Percentiles rank a stretch among this genome's conserved stretches.
These are phyloP conservation scores for Neofusicoccum cordaticola DNA, from an alignment of 2,329 filamentous ascomycete genomes.

Conservation along the genomic window DNA sequence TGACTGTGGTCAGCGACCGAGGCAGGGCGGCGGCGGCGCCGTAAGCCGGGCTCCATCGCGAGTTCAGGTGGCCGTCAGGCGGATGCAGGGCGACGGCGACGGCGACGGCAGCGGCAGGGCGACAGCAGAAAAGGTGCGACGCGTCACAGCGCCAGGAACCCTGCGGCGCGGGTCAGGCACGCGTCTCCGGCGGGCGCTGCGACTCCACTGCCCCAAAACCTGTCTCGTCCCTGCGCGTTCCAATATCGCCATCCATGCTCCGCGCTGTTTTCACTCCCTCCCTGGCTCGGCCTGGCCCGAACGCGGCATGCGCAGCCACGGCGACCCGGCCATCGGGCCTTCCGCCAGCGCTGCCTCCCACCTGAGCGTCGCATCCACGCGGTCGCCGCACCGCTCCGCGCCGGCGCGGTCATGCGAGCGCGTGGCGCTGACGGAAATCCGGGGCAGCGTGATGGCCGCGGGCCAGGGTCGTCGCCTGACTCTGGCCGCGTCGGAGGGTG, in stretches of 20 bases:
- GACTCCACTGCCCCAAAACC: neutral
- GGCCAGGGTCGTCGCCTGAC: conserved; percentile 6
- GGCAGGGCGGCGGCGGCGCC: neutral
- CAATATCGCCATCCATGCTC: neutral
- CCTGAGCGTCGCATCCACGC: conserved; percentile 5
- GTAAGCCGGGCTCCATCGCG: neutral
- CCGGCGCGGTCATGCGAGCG: conserved; percentile 2
- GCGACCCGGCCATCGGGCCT: conserved; percentile 1
- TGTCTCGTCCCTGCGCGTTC: neutral
- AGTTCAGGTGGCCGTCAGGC: neutral
- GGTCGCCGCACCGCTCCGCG: neutral
- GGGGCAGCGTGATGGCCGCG: neutral
- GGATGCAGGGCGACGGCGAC: too few relatives aligned
- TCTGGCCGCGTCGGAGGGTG: neutral
- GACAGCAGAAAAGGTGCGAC: neutral
- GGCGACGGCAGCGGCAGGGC: too few relatives aligned
- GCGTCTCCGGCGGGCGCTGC: neutral
- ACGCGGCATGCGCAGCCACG: neutral
- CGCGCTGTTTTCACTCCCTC: neutral
- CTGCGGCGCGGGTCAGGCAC: neutral
- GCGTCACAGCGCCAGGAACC: neutral
- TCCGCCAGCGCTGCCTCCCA: neutral
- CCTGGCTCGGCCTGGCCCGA: neutral
- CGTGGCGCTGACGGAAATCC: conserved; percentile 1
- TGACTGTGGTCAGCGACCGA: conserved; percentile 10